Evolutionary conservation across 108 stramenopile genomes (phyloP), one percentile per base, ranked within the genome.

Genomic region (Nitzschia inconspicua): DNA sequence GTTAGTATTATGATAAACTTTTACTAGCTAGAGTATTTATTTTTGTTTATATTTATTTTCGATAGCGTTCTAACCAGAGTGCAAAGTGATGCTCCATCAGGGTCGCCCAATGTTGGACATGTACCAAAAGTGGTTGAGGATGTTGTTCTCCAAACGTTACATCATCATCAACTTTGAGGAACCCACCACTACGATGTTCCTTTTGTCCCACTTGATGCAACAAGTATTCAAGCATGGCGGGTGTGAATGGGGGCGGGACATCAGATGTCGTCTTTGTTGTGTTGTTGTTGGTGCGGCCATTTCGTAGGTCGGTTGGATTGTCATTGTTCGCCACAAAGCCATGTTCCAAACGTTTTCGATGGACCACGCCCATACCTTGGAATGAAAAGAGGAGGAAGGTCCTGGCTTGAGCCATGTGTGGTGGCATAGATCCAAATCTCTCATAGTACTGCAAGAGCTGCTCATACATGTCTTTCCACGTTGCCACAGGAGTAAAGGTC

Each of bases 311-410:
- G 7, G 51, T 44, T n/a, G n/a, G n/a, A 26, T 63, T 32, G 14
- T 34, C 28, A 7, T 26, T 44, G 23, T 25, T 44, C 18, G n/a
- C 16, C 5, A 10, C 70, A 59, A 65, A 86, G 0, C 66, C 80
- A 24, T 63, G 56, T 26, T 78, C 48, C 57, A 94, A 59, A 28
- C 83, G 56, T 28, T 63, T 47, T 47, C 88, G 75, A 44, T 86
- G 75, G 4, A 94, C 72, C 26, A 63, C 59, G 10, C 85, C 87
- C 46, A 83, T 59, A 51, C 72, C 83, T 46, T 89, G 85, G 24
- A 94, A 55, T 9, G 90, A 29, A 28, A 83, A 55, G 46, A 94
- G 51, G n/a, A 88, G 63, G 51, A 88, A 82, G 50, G 86, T 87
- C 23, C 92, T 56, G 28, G 86, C 70, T 42, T 82, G 73, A 18